These are phyloP conservation scores for Aspergillus kassunensis DNA, from an alignment of 495 filamentous ascomycete species.

Conservation along the genomic window DNA sequence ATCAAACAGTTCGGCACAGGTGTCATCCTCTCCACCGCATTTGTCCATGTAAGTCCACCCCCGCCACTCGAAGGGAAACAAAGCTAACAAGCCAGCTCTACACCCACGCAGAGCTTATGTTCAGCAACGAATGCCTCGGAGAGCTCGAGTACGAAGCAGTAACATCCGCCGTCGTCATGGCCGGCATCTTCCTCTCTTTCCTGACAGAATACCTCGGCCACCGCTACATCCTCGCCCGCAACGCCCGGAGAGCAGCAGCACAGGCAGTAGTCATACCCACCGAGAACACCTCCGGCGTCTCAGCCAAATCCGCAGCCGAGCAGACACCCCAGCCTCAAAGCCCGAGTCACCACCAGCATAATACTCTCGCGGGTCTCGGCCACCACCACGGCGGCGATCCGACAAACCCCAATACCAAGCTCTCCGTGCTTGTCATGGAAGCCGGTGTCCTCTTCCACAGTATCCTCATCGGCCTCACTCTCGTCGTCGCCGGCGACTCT, in stretches of 20 bases:
- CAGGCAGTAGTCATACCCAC: background rate
- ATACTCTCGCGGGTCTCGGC: conserved; percentile 20
- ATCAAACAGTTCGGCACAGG: conserved; percentile 74
- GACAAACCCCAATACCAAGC: conserved; percentile 40
- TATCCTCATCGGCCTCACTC: conserved; percentile 40
- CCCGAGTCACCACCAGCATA: too few relatives aligned
- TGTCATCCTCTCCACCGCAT: conserved; percentile 67
- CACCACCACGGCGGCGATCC: conserved; percentile 32
- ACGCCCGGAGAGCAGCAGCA: background rate
- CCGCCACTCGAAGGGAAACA: too few relatives aligned
- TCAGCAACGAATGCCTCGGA: conserved; percentile 59
- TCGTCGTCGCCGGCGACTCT: conserved; percentile 37
- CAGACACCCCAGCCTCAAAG: background rate
- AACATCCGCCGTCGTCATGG: conserved; percentile 60
- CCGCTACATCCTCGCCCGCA: conserved; percentile 40
- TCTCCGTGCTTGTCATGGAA: conserved; percentile 62
- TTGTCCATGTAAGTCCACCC: conserved; percentile 61
- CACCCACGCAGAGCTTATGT: conserved; percentile 61
- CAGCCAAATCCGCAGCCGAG: conserved; percentile 7
- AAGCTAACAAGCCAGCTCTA: conserved; percentile 41
- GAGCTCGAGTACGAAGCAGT: conserved; percentile 57
- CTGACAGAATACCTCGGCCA: conserved; percentile 55
- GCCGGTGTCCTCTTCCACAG: conserved; percentile 71
- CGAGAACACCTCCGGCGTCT: conserved; percentile 6
- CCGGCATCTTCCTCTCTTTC: conserved; percentile 60